Conservation (phyloP, 2,329 filamentous ascomycete species). For the Paracoccidioides lutzii region DNA sequence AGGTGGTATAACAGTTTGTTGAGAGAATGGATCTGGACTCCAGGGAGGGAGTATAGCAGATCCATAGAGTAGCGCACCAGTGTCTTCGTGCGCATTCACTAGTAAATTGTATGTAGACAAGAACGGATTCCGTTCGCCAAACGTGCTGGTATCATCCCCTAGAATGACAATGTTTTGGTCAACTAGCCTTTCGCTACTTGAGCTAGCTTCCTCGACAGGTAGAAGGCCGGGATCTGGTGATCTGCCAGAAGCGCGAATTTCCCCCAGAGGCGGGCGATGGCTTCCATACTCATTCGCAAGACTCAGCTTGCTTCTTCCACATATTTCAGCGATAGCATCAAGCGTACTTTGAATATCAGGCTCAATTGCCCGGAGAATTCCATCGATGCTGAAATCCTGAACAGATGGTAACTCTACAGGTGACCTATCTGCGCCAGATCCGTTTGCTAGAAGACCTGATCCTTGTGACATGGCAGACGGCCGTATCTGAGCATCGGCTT, state of each 20-base stretch:
- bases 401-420: conserved; percentile 32
- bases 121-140: conserved; percentile 24
- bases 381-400: conserved; percentile 43
- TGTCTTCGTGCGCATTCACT: conserved; percentile 21
- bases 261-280: conserved; percentile 48
- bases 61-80: conserved; percentile 13
- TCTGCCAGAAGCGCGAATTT: conserved; percentile 34
- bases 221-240: conserved; percentile 18
- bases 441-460: conserved; percentile 20
- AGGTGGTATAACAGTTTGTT: neutral
- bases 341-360: conserved; percentile 46
- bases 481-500: conserved; percentile 20
- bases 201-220: conserved; percentile 32
- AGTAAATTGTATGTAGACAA: conserved; percentile 28
- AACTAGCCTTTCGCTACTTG: conserved; percentile 24
- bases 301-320: conserved; percentile 47
- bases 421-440: conserved; percentile 14
- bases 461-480: conserved; percentile 22
- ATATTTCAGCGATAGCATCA: conserved; percentile 51
- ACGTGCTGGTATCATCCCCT: conserved; percentile 26
- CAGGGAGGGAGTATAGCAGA: conserved; percentile 9
- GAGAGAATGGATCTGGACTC: conserved; percentile 8
- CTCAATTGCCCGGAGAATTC: conserved; percentile 44
- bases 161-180: conserved; percentile 27
- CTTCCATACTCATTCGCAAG: conserved; percentile 50